A percentile compares a stretch with the other conserved stretches of the same genome.
Evolutionary conservation across 1,284 basidiomycete species (phyloP).

Genomic region (Malassezia psittaci): DNA sequence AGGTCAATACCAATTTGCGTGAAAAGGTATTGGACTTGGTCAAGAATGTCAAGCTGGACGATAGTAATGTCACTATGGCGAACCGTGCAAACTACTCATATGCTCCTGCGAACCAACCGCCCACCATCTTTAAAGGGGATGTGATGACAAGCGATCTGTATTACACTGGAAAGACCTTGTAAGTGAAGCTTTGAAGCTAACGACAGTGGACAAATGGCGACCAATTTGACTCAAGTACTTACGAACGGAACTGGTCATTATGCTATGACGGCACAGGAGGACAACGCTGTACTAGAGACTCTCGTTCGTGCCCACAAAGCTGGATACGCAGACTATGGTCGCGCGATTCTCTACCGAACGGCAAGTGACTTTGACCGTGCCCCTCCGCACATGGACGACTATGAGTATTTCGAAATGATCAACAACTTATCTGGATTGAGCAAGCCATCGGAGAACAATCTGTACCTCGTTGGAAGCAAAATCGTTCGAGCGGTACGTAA

Average conservation of each 20-base stretch:
- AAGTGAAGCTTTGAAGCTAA: conserved; percentile 33
- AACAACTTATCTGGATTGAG: conserved; percentile 2
- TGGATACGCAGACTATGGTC: conserved; percentile 51
- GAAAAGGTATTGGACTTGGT: conserved; percentile 48
- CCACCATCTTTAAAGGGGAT: conserved; percentile 39
- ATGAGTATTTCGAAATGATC: background rate
- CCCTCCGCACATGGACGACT: background rate
- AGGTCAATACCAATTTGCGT: conserved; percentile 53
- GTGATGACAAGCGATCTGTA: conserved; percentile 51
- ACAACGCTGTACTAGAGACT: conserved; percentile 52
- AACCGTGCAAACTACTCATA: conserved; percentile 49
- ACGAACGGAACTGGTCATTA: conserved; percentile 49
- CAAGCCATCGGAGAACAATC: conserved; percentile 2
- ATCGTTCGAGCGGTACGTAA: conserved; percentile 8
- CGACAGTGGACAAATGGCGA: conserved; percentile 20
- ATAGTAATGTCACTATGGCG: conserved; percentile 45
- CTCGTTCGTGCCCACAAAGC: conserved; percentile 50
- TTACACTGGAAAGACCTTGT: conserved; percentile 50
- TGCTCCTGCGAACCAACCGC: conserved; percentile 47
- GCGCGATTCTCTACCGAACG: conserved; percentile 52
- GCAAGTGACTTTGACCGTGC: conserved; percentile 17
- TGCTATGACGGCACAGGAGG: conserved; percentile 53
- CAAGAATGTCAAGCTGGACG: conserved; percentile 48
- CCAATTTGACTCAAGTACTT: conserved; percentile 50
- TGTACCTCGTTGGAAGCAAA: conserved; percentile 6